Base-by-base conservation (phyloP, 768 basidiomycete species). In the Termitomyces sp. region DNA sequence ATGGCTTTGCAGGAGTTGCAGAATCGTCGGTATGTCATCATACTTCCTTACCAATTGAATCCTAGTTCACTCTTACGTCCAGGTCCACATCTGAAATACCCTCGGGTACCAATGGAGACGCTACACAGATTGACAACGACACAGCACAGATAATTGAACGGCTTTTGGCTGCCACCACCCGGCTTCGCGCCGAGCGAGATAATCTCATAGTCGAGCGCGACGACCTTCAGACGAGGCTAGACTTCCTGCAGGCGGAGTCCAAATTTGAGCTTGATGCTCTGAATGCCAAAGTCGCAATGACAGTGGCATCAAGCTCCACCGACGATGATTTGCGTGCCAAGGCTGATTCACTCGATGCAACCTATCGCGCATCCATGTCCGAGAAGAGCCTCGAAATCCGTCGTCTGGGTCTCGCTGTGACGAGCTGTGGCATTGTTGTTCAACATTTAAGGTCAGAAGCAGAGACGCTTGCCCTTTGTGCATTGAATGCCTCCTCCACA, bases 181-280 rank as follows among this genome's bases (percentile, higher is more conserved):
- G 89, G 34, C 73, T 91, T 47, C 84, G 90, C 5, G 68, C 68
- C 5, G 88, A 92, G 62, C 78, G 89, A 6, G 85, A 91, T 61
- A 72, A 70, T 49, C 76, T 90, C 26, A 1, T 4, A 22, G 31
- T 69, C 4, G 88, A 92, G 62, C 78, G 89, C 5, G 85, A 91
- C 60, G 73, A 70, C 47, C 76, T 90, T 28, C 78, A 78, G 51
- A 78, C 84, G 6, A 79, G 86, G 54, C 69, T 92, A 15, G 78
- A 87, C 50, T 92, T 91, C 69, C 72, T 87, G 54, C 79, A 87
- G 61, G 74, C 77, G 3, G 90, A 92, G 70, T 81, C 83, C 26
- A 81, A 75, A 61, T 87, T 89, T 63, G 73, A 82, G 2, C 77
- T 84, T 16, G 80, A 89, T 58, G 79, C 83, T 0, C 69, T 87